These are phyloP conservation scores for Penicillium ucsense DNA, from an alignment of 495 filamentous ascomycete genomes.

Conservation along the genomic window DNA sequence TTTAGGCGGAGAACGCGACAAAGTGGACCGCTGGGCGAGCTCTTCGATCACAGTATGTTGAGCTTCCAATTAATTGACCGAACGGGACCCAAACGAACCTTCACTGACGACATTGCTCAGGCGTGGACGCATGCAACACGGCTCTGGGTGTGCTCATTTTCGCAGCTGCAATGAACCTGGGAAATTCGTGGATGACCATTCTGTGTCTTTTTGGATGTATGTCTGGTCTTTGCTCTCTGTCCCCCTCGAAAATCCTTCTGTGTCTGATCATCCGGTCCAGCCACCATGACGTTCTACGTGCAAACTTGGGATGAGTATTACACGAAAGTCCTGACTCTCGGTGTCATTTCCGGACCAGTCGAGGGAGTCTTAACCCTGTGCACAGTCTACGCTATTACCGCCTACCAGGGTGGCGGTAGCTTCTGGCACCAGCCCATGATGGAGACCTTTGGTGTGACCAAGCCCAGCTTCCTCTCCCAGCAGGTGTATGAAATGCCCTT, in stretches of 20 bases:
- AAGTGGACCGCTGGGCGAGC: conserved; percentile 86
- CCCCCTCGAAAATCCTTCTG: too few relatives aligned
- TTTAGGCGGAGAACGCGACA: conserved; percentile 74
- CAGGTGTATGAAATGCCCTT: conserved; percentile 68
- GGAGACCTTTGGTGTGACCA: conserved; percentile 55
- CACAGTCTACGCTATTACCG: conserved; percentile 75
- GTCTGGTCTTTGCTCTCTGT: too few relatives aligned
- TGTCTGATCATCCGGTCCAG: conserved; percentile 21
- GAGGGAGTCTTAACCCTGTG: conserved; percentile 86
- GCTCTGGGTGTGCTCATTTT: conserved; percentile 90
- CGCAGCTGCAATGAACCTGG: conserved; percentile 80
- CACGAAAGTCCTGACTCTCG: conserved; percentile 87
- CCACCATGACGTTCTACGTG: conserved; percentile 86
- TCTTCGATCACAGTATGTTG: conserved; percentile 84
- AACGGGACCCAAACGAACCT: not conserved
- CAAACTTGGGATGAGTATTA: conserved; percentile 99
- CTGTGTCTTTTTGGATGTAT: conserved; percentile 73
- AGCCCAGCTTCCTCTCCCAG: conserved; percentile 55
- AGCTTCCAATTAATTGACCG: not conserved
- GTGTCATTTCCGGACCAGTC: conserved; percentile 87
- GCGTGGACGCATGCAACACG: conserved; percentile 92
- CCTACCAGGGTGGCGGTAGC: conserved; percentile 71
- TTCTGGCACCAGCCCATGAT: conserved; percentile 88
- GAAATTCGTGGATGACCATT: conserved; percentile 85
- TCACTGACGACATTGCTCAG: conserved; percentile 19